Evolutionary conservation across 1,284 basidiomycete species (phyloP), one percentile per base, ranked within the genome.

Genomic region (Cystobasidium pallidum): DNA sequence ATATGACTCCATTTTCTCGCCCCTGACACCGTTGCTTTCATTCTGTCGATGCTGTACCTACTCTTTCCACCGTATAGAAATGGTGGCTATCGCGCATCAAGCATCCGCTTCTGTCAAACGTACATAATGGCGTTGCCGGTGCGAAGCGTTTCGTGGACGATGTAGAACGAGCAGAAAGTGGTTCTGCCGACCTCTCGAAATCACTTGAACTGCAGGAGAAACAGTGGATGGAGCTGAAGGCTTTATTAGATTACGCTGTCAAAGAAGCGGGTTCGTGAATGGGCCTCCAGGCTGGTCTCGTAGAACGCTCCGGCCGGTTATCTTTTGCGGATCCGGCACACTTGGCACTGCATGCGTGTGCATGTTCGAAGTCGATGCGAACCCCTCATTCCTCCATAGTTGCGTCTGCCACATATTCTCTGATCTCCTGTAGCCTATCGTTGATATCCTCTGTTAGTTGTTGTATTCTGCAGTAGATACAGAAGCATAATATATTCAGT

Each of bases 81-180:
- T 72, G 70, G 70, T 72, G 70, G 70, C 64, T 72, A 11, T 39
- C 39, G 4, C n/a, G 70, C n/a, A 66, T 72, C 17, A 66, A 39
- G 19, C 63, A 72, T 57, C 70, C 70, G 8, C 30, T 66, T 15
- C 21, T 72, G 6, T 39, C 49, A 10, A n/a, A 47, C 15, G 30
- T 72, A 26, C 64, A 72, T 30, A 39, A 43, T 30, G 45, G 63
- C 19, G 45, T 52, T 13, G 34, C 28, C 3, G 70, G 36, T 6
- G 70, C 70, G 13, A 72, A 72, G 63, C 24, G 43, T 17, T 72
- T 72, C 55, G 70, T 72, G 26, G 70, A 72, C 26, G 63, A 67
- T 10, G 58, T 62, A 13, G 70, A 36, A 45, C 57, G 58, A 17
- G 34, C 8, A 30, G 45, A 71, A 17, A 34, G 24, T 24, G n/a